phyloP scores from a whole-genome alignment of 371 early-diverging fungal species.

The Cokeromyces recurvatus region DNA sequence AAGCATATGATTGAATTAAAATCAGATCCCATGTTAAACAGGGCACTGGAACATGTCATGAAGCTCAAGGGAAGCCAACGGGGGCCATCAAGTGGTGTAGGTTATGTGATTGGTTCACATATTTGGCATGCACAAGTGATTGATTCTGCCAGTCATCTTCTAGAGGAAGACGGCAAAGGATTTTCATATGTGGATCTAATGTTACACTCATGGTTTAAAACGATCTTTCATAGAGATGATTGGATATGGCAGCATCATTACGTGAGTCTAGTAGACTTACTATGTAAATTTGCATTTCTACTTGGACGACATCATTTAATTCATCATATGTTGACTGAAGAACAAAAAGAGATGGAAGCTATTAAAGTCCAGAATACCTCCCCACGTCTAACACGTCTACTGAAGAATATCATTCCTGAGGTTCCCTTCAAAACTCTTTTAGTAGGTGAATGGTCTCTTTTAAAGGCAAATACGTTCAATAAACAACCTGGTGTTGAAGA shows the following conservation, averaged over 20 bases:
- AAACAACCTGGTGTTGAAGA: slow-evolving; percentile 48
- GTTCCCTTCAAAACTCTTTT: slow-evolving; percentile 45
- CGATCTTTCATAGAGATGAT: slow-evolving; percentile 24
- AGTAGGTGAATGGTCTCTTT: slow-evolving; percentile 52
- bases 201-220: slow-evolving; percentile 43
- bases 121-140: slow-evolving; percentile 39
- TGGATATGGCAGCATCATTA: slow-evolving; percentile 41
- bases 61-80: background rate
- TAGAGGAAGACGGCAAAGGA: slow-evolving; percentile 25
- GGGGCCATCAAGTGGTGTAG: slow-evolving; percentile 14
- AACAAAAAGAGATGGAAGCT: slow-evolving; percentile 19
- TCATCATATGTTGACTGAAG: slow-evolving; percentile 24
- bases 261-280: slow-evolving; percentile 27
- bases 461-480: slow-evolving; percentile 38
- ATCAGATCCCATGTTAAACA: slow-evolving; percentile 38
- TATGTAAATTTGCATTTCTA: slow-evolving; percentile 28
- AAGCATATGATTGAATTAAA: slow-evolving; percentile 38
- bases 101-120: slow-evolving; percentile 27
- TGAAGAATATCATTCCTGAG: slow-evolving; percentile 29
- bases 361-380: slow-evolving; percentile 11
- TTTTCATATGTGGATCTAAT: slow-evolving; percentile 46
- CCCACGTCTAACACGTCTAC: slow-evolving; percentile 17
- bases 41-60: slow-evolving; percentile 9
- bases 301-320: slow-evolving; percentile 20
- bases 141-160: slow-evolving; percentile 26